Base-by-base conservation (phyloP, 306 rosid species). In the Trichosanthes truncata region DNA sequence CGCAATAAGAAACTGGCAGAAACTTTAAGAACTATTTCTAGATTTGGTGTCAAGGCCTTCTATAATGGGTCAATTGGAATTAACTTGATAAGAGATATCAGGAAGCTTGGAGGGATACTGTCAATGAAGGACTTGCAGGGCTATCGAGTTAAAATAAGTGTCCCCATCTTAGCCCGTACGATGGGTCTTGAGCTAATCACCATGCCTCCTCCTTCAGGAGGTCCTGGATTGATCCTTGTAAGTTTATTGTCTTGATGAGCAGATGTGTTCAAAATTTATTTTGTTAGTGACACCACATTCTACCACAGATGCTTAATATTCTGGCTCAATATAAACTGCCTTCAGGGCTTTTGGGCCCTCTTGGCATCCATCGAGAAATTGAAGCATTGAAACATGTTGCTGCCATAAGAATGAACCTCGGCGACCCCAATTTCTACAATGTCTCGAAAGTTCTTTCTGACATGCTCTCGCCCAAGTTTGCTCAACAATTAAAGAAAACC, bases 191-290 rank as follows among this genome's bases (percentile, higher is more conserved):
- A 87, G 81, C 75, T 92, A 71, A 88, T 91, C 53, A 83, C 89
- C 79, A 88, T 89, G 97, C 97, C 97, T 60, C 91, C 97, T 26
- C 97, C 98, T 71, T 92, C 97, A 1, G 97, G 98, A 66, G 98
- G 97, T 17, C 91, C 89, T 81, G 89, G 88, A 33, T 40, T 89
- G 96, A 86, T 92, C 80, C 91, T 90, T n/a, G 96, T 94, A 84
- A 81, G 92, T 80, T 71, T 12, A 6, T 46, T 25, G 38, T 46
- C 40, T 72, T 23, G n/a, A 72, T 46, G 57, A 46, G 36, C 23
- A 46, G n/a, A 46, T 45, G 23, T 13, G 33, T 46, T 72, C 3
- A 25, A 72, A 45, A 9, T 46, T 45, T 29, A 3, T 72, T 46
- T 25, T 25, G 36, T 71, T 23, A 43, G 33, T 41, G 29, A 72